phyloP scores from a whole-genome alignment of 345 rosid genomes.

The Cardamine occulta region DNA sequence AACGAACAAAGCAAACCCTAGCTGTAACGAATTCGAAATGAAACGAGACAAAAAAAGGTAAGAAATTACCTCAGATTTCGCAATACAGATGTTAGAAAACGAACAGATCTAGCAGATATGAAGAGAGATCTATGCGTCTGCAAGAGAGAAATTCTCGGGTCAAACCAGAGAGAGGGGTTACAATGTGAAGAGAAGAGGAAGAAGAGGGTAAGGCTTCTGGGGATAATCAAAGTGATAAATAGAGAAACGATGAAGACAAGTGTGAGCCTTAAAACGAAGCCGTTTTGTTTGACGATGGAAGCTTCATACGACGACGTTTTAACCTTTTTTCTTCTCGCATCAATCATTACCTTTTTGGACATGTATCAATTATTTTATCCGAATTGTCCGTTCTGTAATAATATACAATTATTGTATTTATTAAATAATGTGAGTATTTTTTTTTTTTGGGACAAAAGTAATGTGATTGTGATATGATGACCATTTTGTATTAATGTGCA shows the following conservation, averaged over 20 bases:
- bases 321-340: neutral
- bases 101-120: slow-evolving; percentile 41
- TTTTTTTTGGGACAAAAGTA: neutral
- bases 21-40: neutral
- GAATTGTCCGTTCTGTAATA: slow-evolving; percentile 18
- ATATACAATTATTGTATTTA: neutral
- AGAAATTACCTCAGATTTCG: slow-evolving; percentile 31
- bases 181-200: slow-evolving; percentile 10
- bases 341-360: slow-evolving; percentile 34
- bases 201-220: neutral
- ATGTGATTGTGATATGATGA: slow-evolving; percentile 9
- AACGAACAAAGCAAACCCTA: slow-evolving; percentile 14
- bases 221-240: slow-evolving; percentile 34
- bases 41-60: neutral
- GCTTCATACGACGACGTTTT: slow-evolving; percentile 35
- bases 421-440: neutral
- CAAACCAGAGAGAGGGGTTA: slow-evolving; percentile 33
- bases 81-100: slow-evolving; percentile 23
- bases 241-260: slow-evolving; percentile 29
- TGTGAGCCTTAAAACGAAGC: neutral
- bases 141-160: slow-evolving; percentile 27
- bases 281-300: slow-evolving; percentile 6
- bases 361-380: slow-evolving; percentile 31
- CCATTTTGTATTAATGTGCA: slow-evolving; percentile 16
- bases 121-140: slow-evolving; percentile 35